Percentiles rank a stretch among this genome's conserved stretches.
Evolutionary conservation across 495 filamentous ascomycete genomes (phyloP).

Genomic region (Lophium mytilinum): DNA sequence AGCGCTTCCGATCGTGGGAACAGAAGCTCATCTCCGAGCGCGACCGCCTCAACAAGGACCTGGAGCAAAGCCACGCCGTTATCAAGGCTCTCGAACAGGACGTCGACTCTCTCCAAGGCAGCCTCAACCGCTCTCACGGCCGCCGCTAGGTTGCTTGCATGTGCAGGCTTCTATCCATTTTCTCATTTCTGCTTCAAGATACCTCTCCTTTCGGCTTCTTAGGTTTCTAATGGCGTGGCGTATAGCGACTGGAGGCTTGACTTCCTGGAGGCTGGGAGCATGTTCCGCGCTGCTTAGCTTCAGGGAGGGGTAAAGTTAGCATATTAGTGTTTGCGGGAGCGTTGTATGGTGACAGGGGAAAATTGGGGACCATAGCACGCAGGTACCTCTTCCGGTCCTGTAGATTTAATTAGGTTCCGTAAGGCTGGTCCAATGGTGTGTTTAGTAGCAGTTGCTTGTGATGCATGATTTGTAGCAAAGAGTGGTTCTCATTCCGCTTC

Average conservation of each 20-base stretch:
- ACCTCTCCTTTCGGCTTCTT: conserved; percentile 24
- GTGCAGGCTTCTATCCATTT: not conserved
- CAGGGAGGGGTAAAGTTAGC: not conserved
- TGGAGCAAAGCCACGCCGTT: conserved; percentile 90
- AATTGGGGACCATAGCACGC: no score
- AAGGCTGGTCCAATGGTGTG: no score
- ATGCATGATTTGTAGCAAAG: no score
- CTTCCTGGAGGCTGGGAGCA: not conserved
- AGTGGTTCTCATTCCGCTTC: no score
- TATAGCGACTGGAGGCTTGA: conserved; percentile 1
- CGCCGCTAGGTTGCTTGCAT: conserved; percentile 62
- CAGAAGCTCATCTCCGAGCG: conserved; percentile 98
- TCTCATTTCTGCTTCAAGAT: conserved; percentile 20
- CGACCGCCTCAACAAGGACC: conserved; percentile 97
- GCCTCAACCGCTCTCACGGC: conserved; percentile 84
- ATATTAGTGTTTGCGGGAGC: no score
- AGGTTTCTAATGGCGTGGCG: conserved; percentile 26
- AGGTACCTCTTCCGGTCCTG: no score
- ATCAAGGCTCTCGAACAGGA: conserved; percentile 95
- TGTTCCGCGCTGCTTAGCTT: not conserved
- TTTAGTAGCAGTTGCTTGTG: no score
- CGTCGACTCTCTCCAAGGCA: conserved; percentile 88
- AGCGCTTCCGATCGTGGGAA: conserved; percentile 98
- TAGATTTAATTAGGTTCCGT: no score
- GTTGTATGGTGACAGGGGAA: no score